Conservation (phyloP, 202 grass and related monocot genomes). For the Bolboschoenoplectus hybrid region DNA sequence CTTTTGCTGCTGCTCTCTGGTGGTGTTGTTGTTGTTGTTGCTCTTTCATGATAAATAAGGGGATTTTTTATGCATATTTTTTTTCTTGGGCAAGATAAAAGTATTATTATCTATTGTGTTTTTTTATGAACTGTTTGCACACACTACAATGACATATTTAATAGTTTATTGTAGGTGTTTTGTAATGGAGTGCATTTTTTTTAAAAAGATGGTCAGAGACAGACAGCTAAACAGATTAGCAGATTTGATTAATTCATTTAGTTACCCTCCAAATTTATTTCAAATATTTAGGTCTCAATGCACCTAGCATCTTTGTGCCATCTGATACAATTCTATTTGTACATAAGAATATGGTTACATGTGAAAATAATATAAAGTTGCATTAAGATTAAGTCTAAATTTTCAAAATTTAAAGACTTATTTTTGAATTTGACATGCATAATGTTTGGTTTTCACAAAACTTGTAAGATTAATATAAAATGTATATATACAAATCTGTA, state of each 20-base stretch:
- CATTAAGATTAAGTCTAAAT: neutral
- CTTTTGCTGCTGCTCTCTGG: conserved; percentile 32
- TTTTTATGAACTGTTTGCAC: conserved; percentile 35
- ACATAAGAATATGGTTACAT: neutral
- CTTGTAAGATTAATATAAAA: neutral
- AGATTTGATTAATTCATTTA: conserved; percentile 7
- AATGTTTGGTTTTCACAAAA: neutral
- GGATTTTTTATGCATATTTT: conserved; percentile 21
- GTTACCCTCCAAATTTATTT: neutral
- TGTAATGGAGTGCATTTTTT: conserved; percentile 26
- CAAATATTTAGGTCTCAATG: neutral
- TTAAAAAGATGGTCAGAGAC: conserved; percentile 22
- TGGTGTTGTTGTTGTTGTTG: conserved; percentile 42
- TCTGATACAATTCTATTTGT: neutral
- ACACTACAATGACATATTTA: conserved; percentile 35
- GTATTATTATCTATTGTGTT: neutral
- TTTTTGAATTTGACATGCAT: neutral
- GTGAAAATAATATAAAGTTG: too few relatives aligned
- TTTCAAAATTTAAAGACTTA: neutral
- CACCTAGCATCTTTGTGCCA: neutral
- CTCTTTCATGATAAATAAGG: conserved; percentile 34
- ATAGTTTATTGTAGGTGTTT: conserved; percentile 23
- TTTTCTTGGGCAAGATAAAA: conserved; percentile 6
- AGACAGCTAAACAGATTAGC: conserved; percentile 18
- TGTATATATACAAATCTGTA: neutral